A percentile compares a stretch with the other conserved stretches of the same genome.
Evolutionary conservation across 2,329 filamentous ascomycete species (phyloP).

Genomic region (Trichoderma hamatum): DNA sequence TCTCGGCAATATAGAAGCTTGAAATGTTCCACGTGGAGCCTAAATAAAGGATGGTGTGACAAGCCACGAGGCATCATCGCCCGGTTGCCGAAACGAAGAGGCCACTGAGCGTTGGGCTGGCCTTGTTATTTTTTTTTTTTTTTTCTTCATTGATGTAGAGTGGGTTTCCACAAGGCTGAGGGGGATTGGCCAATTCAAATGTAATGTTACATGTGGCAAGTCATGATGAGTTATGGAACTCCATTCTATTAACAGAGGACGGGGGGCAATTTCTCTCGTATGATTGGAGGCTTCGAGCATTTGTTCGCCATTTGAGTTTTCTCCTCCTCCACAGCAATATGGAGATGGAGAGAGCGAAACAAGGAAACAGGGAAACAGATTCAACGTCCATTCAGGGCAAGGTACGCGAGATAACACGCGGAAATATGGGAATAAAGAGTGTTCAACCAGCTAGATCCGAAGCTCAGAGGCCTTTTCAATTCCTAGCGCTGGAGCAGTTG

Average conservation of each 20-base stretch:
- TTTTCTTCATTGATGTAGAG: not conserved
- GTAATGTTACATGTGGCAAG: constrained; percentile 1
- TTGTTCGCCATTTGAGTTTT: not conserved
- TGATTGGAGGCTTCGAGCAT: not conserved
- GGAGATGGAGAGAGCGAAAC: not conserved
- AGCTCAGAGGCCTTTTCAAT: not conserved
- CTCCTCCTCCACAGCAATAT: not conserved
- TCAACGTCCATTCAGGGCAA: not conserved
- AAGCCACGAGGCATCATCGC: not conserved
- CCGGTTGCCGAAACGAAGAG: not conserved
- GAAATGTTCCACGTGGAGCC: not conserved
- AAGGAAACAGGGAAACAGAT: not conserved
- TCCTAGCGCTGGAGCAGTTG: not conserved
- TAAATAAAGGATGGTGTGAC: not conserved
- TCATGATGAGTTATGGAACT: no score
- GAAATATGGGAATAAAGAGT: not conserved
- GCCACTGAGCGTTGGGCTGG: not conserved
- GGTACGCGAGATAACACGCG: not conserved
- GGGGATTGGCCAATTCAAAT: not conserved
- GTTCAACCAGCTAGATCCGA: not conserved
- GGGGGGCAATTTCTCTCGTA: no score
- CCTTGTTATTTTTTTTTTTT: no score
- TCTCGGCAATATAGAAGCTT: not conserved
- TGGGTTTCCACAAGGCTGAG: not conserved
- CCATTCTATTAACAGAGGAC: no score